These are phyloP conservation scores for Penicillium psychrofluorescens DNA, from an alignment of 495 filamentous ascomycete genomes.

Conservation along the genomic window DNA sequence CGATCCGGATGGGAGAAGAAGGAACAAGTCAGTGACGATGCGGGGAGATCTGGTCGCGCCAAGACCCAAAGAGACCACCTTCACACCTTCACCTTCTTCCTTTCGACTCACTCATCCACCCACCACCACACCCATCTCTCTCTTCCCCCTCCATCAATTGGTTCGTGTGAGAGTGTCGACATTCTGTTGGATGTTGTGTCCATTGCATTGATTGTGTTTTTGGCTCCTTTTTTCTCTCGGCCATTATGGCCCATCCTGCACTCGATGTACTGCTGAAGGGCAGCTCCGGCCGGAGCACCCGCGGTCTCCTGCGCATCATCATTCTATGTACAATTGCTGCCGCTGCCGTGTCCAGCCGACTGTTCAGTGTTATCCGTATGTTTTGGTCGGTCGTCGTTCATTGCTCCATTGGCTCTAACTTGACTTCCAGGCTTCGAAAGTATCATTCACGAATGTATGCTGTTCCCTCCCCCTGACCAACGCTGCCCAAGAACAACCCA, in stretches of 20 bases:
- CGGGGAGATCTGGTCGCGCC: conserved; percentile 21
- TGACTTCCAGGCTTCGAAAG: conserved; percentile 78
- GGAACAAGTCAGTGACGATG: conserved; percentile 8
- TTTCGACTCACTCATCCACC: too few relatives aligned
- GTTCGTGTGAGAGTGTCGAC: too few relatives aligned
- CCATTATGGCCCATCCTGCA: conserved; percentile 47
- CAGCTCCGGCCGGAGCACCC: conserved; percentile 63
- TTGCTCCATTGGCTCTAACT: neutral
- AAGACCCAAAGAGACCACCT: conserved; percentile 42
- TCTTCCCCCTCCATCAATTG: conserved; percentile 24
- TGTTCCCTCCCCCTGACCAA: conserved; percentile 3
- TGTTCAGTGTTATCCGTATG: conserved; percentile 97
- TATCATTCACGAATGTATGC: conserved; percentile 98
- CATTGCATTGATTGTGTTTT: conserved; percentile 16
- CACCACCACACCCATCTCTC: neutral
- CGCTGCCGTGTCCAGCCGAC: conserved; percentile 84
- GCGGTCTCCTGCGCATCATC: conserved; percentile 79
- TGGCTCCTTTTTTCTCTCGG: conserved; percentile 26
- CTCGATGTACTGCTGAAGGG: conserved; percentile 58
- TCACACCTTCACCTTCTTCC: conserved; percentile 22
- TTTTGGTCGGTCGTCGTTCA: conserved; percentile 5
- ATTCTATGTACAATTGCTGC: conserved; percentile 90
- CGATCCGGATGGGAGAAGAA: too few relatives aligned
- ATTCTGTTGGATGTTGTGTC: too few relatives aligned
- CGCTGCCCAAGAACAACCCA: too few relatives aligned